phyloP scores from a whole-genome alignment of 768 basidiomycete genomes.

The Pleurotus citrinopileatus region DNA sequence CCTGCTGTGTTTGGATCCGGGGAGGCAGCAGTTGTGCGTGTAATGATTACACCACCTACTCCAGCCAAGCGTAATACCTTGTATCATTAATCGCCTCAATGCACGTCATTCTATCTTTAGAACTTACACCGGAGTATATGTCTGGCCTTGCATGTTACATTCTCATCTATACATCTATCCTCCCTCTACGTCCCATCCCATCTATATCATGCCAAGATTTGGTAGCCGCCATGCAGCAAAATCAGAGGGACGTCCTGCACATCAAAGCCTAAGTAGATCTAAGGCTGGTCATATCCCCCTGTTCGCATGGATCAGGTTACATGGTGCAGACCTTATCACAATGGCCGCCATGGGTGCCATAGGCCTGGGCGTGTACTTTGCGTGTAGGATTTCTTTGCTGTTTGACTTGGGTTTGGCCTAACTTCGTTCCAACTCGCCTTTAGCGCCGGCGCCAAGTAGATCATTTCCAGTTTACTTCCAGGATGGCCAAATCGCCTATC shows the following conservation, averaged over 20 bases:
- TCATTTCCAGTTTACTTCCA: constrained; percentile 42
- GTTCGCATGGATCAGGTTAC: constrained; percentile 39
- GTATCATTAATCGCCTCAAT: not conserved
- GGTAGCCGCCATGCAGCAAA: not conserved
- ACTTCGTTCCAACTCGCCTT: not conserved
- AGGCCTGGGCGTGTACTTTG: constrained; percentile 52
- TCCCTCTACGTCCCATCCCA: too few species aligned
- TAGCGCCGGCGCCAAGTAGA: constrained; percentile 40
- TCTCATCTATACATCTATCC: too few species aligned
- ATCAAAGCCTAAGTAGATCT: too few species aligned
- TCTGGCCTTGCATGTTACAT: too few species aligned
- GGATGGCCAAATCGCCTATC: constrained; percentile 49
- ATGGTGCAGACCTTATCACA: constrained; percentile 50
- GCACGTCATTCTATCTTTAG: constrained; percentile 7
- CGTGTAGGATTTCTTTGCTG: constrained; percentile 25
- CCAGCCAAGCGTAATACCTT: constrained; percentile 9
- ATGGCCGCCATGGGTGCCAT: constrained; percentile 58
- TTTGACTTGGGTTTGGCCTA: constrained; percentile 3
- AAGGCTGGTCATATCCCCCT: constrained; percentile 25
- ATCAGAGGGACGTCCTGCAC: too few species aligned
- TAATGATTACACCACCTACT: constrained; percentile 9
- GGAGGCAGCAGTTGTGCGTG: constrained; percentile 1
- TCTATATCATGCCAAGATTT: too few species aligned
- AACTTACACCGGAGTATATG: not conserved
- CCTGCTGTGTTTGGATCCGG: constrained; percentile 3